Conservation (phyloP, 192 early-diverging fungal genomes). For the Mycoemilia scoparia region DNA sequence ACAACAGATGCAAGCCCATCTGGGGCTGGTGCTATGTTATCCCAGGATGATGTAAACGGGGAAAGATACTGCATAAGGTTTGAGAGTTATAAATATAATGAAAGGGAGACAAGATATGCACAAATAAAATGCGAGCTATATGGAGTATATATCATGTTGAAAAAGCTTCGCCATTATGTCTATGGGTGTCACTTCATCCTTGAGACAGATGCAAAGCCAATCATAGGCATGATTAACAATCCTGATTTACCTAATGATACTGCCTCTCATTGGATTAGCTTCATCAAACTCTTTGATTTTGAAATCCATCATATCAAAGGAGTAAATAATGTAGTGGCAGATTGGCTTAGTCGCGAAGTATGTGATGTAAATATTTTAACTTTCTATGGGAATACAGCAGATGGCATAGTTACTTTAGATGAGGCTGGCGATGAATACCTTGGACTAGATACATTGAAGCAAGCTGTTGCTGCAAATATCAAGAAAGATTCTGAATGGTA, state of each 20-base stretch:
- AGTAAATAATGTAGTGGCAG: neutral
- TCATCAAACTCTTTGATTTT: neutral
- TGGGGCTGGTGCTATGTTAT: conserved; percentile 1
- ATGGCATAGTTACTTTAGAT: neutral
- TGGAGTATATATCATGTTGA: neutral
- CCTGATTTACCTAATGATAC: conserved; percentile 1
- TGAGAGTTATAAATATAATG: conserved; percentile 1
- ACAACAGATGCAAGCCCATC: conserved; percentile 2
- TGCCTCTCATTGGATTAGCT: neutral
- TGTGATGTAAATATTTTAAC: neutral
- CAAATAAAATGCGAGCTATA: conserved; percentile 3
- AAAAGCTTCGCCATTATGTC: neutral
- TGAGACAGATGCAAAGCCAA: neutral
- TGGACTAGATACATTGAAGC: neutral
- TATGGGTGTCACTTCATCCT: neutral
- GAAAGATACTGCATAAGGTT: neutral
- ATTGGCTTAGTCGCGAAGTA: neutral
- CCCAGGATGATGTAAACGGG: neutral
- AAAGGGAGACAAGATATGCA: conserved; percentile 1
- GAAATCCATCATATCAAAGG: conserved; percentile 1
- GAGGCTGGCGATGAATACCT: neutral
- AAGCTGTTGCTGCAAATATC: neutral
- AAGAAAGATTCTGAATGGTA: neutral
- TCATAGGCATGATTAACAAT: conserved; percentile 3
- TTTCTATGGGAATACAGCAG: neutral